phyloP scores from a whole-genome alignment of 179 eudicot genomes.

The Gypsophila paniculata region DNA sequence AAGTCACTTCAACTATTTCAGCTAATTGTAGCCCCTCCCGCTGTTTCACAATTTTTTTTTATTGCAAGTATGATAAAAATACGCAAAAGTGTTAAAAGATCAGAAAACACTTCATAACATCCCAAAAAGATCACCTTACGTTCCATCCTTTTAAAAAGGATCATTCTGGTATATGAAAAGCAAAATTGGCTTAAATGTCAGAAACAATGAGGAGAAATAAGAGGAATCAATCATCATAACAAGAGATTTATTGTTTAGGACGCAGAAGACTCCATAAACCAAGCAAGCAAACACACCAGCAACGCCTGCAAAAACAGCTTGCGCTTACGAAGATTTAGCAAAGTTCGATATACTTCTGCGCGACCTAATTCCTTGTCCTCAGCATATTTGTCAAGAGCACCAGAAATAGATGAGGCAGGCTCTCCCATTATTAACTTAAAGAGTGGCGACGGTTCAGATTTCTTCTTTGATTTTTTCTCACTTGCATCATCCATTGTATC shows the following conservation, averaged over 20 bases:
- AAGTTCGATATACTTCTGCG: constrained; percentile 27
- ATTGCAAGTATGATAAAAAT: too few species aligned
- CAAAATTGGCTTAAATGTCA: background rate
- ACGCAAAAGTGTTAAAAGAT: background rate
- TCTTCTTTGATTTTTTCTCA: constrained; percentile 19
- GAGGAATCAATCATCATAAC: background rate
- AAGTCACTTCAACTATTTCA: background rate
- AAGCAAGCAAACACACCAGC: constrained; percentile 40
- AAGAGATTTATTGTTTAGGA: background rate
- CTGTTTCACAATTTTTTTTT: too few species aligned
- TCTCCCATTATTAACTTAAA: constrained; percentile 37
- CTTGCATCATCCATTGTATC: constrained; percentile 35
- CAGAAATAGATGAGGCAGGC: constrained; percentile 33
- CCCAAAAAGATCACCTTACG: background rate
- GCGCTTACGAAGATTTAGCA: constrained; percentile 44
- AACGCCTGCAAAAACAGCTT: constrained; percentile 47
- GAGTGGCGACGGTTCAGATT: constrained; percentile 27
- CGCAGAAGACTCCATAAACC: background rate
- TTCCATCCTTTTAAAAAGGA: too few species aligned
- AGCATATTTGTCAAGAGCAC: constrained; percentile 57
- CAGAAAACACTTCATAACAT: background rate
- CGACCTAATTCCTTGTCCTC: constrained; percentile 44
- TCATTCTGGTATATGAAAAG: background rate
- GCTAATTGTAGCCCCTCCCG: background rate
- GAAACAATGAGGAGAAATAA: too few species aligned